Conservation (phyloP, 495 filamentous ascomycete genomes). For the Daldinia caldariorum region DNA sequence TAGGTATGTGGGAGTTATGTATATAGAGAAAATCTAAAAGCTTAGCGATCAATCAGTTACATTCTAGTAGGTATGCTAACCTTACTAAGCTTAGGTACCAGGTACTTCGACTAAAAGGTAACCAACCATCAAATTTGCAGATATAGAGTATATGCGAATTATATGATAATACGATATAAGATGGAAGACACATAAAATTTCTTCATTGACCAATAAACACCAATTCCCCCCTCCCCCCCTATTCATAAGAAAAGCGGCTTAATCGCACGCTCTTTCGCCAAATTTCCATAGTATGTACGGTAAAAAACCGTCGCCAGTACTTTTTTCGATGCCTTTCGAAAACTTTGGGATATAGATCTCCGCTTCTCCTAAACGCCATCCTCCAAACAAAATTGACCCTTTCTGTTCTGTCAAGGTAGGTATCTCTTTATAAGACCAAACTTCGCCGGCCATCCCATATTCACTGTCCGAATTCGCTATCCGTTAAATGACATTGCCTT, state of each 20-base stretch:
- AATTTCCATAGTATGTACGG: neutral
- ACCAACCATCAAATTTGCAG: neutral
- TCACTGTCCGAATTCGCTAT: neutral
- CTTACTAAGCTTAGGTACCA: no score
- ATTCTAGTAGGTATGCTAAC: no score
- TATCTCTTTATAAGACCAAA: neutral
- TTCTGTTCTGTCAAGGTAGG: neutral
- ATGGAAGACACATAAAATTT: neutral
- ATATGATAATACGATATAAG: neutral
- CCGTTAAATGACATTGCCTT: neutral
- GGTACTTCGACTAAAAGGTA: no score
- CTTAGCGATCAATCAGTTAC: no score
- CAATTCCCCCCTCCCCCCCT: neutral
- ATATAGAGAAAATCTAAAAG: no score
- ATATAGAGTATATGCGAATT: neutral
- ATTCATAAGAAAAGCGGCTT: slow-evolving; percentile 3
- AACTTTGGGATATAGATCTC: slow-evolving; percentile 1
- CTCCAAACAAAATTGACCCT: neutral
- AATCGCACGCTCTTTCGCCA: neutral
- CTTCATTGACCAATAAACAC: slow-evolving; percentile 4
- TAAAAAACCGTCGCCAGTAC: neutral
- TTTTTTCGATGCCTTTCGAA: neutral
- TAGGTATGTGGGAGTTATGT: no score
- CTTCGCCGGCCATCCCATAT: neutral
- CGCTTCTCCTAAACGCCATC: neutral